phyloP scores from a whole-genome alignment of 2,329 filamentous ascomycete species.

The Aureobasidium vineae region DNA sequence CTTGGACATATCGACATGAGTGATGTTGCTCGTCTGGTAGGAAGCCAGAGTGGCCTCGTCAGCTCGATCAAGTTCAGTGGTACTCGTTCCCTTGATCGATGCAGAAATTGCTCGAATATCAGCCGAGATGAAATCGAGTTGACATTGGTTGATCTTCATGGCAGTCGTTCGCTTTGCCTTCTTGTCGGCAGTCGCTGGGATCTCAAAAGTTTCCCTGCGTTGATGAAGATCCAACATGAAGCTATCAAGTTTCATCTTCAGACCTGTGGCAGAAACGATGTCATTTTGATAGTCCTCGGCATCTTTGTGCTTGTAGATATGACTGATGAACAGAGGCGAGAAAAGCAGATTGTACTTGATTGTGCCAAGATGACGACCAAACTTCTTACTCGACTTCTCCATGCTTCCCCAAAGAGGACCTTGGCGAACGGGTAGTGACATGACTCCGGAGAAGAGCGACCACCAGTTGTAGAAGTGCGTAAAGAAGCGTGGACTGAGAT shows the following conservation, averaged over 20 bases:
- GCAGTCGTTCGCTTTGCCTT: slow-evolving; percentile 79
- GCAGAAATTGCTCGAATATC: slow-evolving; percentile 93
- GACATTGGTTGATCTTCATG: slow-evolving; percentile 94
- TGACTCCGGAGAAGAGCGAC: slow-evolving; percentile 91
- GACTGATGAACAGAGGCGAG: slow-evolving; percentile 89
- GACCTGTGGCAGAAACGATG: slow-evolving; percentile 85
- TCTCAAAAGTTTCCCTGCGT: slow-evolving; percentile 83
- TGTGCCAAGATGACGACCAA: slow-evolving; percentile 92
- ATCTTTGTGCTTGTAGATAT: slow-evolving; percentile 99
- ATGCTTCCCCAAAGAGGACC: slow-evolving; percentile 86
- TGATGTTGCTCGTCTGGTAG: slow-evolving; percentile 45
- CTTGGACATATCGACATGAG: slow-evolving; percentile 64
- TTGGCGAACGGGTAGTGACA: slow-evolving; percentile 92
- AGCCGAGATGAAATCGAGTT: slow-evolving; percentile 85
- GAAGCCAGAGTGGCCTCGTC: slow-evolving; percentile 61
- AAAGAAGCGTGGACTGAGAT: slow-evolving; percentile 92
- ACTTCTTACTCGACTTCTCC: slow-evolving; percentile 98
- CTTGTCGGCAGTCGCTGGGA: slow-evolving; percentile 64
- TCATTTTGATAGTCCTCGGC: slow-evolving; percentile 77
- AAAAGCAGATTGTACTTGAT: slow-evolving; percentile 96
- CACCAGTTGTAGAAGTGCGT: slow-evolving; percentile 99
- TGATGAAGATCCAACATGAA: slow-evolving; percentile 98
- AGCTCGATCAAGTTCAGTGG: slow-evolving; percentile 68
- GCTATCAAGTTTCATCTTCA: slow-evolving; percentile 93
- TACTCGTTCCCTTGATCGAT: slow-evolving; percentile 75